phyloP scores from a whole-genome alignment of 176 grass and related monocot genomes.

The Carex scoparia region DNA sequence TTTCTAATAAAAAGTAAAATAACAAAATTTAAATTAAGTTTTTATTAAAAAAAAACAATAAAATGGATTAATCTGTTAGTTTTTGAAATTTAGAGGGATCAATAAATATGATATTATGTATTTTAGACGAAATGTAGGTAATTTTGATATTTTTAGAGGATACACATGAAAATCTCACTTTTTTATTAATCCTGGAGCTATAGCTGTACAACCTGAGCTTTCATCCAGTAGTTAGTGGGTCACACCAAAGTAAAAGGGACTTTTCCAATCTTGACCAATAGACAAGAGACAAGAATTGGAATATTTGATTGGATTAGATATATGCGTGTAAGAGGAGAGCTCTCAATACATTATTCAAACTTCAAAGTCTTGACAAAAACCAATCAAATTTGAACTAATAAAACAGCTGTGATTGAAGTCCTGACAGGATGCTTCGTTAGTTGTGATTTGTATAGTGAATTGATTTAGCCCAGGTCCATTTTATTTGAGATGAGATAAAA shows the following conservation, averaged over 20 bases:
- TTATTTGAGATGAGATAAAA: neutral
- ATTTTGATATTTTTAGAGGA: too few relatives aligned
- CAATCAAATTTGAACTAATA: neutral
- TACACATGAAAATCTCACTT: too few relatives aligned
- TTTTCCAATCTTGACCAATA: neutral
- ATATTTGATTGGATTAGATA: neutral
- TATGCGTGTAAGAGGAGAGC: constrained; percentile 2
- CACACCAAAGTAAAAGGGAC: neutral
- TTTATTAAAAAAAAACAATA: too few relatives aligned
- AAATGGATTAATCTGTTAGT: too few relatives aligned
- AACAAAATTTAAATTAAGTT: too few relatives aligned
- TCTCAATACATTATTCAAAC: neutral
- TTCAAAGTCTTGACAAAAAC: neutral
- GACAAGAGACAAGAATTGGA: neutral
- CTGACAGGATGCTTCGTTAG: neutral
- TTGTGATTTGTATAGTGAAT: neutral
- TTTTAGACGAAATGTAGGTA: too few relatives aligned
- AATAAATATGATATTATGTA: too few relatives aligned
- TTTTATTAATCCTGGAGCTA: too few relatives aligned
- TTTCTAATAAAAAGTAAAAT: too few relatives aligned
- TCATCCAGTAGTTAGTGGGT: neutral
- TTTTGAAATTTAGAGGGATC: too few relatives aligned
- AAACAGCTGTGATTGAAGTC: neutral
- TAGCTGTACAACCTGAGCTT: too few relatives aligned
- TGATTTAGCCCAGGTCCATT: neutral